Conservation (phyloP, 1,284 basidiomycete species). For the Sphaerobolus stellatus region DNA sequence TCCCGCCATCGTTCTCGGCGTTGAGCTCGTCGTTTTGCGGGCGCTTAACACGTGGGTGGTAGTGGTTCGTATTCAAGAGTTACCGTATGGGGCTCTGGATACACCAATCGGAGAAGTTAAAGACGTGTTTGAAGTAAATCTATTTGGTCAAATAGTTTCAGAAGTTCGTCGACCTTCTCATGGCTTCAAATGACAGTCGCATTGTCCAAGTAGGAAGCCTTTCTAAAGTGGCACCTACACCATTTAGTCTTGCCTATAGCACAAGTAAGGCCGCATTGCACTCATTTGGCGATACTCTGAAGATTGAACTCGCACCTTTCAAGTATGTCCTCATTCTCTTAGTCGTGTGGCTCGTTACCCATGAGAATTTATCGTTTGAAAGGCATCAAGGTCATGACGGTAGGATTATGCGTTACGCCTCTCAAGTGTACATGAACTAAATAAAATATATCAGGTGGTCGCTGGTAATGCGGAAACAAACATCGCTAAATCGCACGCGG, state of each 20-base stretch:
- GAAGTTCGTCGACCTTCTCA: slow-evolving; percentile 31
- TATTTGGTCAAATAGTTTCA: slow-evolving; percentile 29
- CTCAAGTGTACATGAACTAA: background rate
- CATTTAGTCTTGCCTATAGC: slow-evolving; percentile 29
- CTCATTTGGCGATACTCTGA: slow-evolving; percentile 26
- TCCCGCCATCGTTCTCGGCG: too few relatives aligned
- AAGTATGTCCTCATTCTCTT: slow-evolving; percentile 13
- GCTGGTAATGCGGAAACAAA: slow-evolving; percentile 30
- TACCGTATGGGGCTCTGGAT: too few relatives aligned
- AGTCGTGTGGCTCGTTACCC: background rate
- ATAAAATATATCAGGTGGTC: slow-evolving; percentile 21
- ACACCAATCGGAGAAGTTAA: slow-evolving; percentile 20
- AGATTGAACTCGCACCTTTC: slow-evolving; percentile 33
- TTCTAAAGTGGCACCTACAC: slow-evolving; percentile 25
- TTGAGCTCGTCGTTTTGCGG: too few relatives aligned
- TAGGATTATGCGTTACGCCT: slow-evolving; percentile 7
- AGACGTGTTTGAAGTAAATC: slow-evolving; percentile 28
- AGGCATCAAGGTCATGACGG: slow-evolving; percentile 34
- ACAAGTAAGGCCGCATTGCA: slow-evolving; percentile 31
- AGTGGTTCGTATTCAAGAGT: too few relatives aligned
- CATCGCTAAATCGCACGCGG: slow-evolving; percentile 16
- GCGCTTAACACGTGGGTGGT: too few relatives aligned
- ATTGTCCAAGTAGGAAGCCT: slow-evolving; percentile 31
- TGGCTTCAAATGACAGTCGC: slow-evolving; percentile 24
- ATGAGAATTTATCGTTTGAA: background rate